Percentiles rank a stretch among this genome's conserved stretches.
Conservation (phyloP, 805 yeast species). For the Isabelozyma rhagii region DNA sequence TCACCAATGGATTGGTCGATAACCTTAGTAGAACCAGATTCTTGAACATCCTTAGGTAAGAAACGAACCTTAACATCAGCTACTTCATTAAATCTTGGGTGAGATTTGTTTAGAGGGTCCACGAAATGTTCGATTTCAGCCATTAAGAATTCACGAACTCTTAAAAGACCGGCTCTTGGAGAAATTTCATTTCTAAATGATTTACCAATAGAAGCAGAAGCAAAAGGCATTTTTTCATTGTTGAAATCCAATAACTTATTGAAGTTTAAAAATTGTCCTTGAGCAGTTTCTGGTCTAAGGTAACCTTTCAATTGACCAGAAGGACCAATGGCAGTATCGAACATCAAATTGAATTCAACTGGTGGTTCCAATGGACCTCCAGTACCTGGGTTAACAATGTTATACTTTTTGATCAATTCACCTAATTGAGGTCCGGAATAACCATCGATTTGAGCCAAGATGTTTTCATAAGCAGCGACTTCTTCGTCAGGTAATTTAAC, state of each 20-base stretch:
- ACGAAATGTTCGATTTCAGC: conserved; percentile 99
- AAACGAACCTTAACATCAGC: conserved; percentile 70
- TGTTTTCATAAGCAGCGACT: conserved; percentile 76
- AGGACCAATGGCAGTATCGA: conserved; percentile 98
- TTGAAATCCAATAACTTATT: conserved; percentile 89
- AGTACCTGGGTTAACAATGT: conserved; percentile 89
- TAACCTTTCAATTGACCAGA: conserved; percentile 95
- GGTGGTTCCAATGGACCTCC: conserved; percentile 86
- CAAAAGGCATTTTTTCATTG: conserved; percentile 97
- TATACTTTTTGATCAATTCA: conserved; percentile 74
- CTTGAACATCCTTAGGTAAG: conserved; percentile 84
- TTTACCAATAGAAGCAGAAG: conserved; percentile 98
- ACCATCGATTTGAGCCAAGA: conserved; percentile 93
- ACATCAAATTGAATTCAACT: conserved; percentile 95
- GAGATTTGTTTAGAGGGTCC: conserved; percentile 86
- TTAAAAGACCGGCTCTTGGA: conserved; percentile 94
- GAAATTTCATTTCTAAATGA: conserved; percentile 98
- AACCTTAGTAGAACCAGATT: conserved; percentile 74
- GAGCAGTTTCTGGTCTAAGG: conserved; percentile 98
- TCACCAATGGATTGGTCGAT: conserved; percentile 74
- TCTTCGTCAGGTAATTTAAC: conserved; percentile 79
- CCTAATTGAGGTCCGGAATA: conserved; percentile 92
- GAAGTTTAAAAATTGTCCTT: conserved; percentile 97
- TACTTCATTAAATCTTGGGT: conserved; percentile 75
- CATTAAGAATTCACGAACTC: conserved; percentile 98